A percentile compares a stretch with the other conserved stretches of the same genome.
phyloP scores from a whole-genome alignment of 352 stramenopile genomes.

The Thalassiosira mediterranea region DNA sequence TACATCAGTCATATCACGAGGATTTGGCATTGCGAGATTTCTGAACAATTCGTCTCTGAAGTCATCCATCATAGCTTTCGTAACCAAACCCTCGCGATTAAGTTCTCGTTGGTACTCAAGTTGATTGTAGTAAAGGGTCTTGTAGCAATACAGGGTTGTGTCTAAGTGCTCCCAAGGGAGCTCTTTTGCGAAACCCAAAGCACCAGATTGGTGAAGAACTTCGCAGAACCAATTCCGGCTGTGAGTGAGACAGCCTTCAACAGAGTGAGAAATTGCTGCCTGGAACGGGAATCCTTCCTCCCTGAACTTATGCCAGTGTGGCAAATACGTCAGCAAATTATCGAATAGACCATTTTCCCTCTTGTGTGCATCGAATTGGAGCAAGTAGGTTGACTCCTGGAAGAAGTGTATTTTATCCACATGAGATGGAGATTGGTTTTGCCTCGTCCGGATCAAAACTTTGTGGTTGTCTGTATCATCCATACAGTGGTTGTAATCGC shows the following conservation, averaged over 20 bases:
- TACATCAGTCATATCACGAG: too few relatives aligned
- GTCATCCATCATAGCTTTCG: background rate
- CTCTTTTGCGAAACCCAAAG: background rate
- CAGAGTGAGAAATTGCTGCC: constrained; percentile 1
- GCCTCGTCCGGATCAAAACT: background rate
- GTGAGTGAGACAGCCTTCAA: constrained; percentile 1
- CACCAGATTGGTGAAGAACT: constrained; percentile 8
- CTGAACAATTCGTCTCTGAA: background rate
- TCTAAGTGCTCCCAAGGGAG: background rate
- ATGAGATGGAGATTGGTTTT: background rate
- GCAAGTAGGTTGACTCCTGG: constrained; percentile 2
- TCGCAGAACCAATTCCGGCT: constrained; percentile 6
- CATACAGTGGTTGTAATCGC: background rate
- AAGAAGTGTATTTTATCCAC: constrained; percentile 2
- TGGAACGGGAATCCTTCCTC: background rate
- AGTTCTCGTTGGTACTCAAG: constrained; percentile 4
- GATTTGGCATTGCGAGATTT: background rate
- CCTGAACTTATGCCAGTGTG: background rate
- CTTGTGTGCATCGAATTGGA: constrained; percentile 4
- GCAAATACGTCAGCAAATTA: constrained; percentile 7
- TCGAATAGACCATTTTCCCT: constrained; percentile 1
- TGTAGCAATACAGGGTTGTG: constrained; percentile 10
- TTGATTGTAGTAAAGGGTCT: constrained; percentile 10
- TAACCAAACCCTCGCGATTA: constrained; percentile 2
- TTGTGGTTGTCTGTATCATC: constrained; percentile 13